phyloP scores from a whole-genome alignment of 2,329 filamentous ascomycete genomes.

The Ilyonectria destructans region DNA sequence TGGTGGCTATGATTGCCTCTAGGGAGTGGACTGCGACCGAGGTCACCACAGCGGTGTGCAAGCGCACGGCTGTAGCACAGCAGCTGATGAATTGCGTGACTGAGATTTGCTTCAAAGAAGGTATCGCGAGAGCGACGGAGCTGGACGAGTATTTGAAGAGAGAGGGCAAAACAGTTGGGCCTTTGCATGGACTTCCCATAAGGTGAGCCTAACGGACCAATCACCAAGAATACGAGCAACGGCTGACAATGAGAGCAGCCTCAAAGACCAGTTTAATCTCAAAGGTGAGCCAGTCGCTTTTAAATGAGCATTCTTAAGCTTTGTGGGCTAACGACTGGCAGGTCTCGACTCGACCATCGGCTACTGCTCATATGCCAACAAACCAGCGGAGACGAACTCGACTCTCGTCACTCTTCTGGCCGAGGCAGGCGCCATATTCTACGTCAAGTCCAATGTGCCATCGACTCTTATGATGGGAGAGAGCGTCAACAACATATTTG shows the following conservation, averaged over 20 bases:
- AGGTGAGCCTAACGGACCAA: slow-evolving; percentile 8
- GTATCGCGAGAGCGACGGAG: slow-evolving; percentile 12
- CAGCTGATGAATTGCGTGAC: slow-evolving; percentile 41
- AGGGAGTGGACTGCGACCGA: slow-evolving; percentile 8
- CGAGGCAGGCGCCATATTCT: slow-evolving; percentile 18
- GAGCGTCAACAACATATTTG: slow-evolving; percentile 27
- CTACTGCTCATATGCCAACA: slow-evolving; percentile 7
- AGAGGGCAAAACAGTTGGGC: slow-evolving; percentile 24
- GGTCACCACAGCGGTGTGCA: slow-evolving; percentile 27
- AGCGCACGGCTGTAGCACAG: slow-evolving; percentile 25
- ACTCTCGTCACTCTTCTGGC: slow-evolving; percentile 5
- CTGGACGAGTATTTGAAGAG: slow-evolving; percentile 22
- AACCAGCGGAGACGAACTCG: slow-evolving; percentile 2
- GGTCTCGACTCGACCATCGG: slow-evolving; percentile 13
- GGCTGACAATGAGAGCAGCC: slow-evolving; percentile 5
- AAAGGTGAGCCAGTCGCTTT: slow-evolving; percentile 19
- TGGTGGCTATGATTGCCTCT: slow-evolving; percentile 5
- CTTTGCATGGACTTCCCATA: slow-evolving; percentile 22
- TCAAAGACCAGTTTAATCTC: slow-evolving; percentile 9
- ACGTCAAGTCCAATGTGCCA: slow-evolving; percentile 62
- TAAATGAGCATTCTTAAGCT: neutral
- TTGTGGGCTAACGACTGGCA: slow-evolving; percentile 3
- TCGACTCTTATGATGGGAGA: slow-evolving; percentile 77
- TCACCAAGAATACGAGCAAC: slow-evolving; percentile 5
- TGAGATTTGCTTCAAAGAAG: slow-evolving; percentile 27